Evolutionary conservation across 2,329 filamentous ascomycete species (phyloP).

Genomic region (Beauveria pseudobassiana): DNA sequence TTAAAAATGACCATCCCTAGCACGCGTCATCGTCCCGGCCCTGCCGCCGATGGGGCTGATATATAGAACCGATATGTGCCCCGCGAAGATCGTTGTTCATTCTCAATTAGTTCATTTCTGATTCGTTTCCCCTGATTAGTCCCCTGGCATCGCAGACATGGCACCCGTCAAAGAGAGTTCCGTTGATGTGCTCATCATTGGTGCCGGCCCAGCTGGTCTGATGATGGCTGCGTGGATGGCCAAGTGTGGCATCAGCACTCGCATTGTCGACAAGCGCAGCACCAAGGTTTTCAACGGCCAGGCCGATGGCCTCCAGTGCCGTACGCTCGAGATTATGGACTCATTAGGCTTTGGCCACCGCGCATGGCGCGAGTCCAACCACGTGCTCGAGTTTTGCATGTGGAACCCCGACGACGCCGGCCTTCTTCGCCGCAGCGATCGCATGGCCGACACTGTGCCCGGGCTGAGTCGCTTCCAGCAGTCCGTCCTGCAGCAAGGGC

Average conservation of each 20-base stretch:
- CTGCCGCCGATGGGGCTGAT: background rate
- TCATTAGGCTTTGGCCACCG: slow-evolving; percentile 59
- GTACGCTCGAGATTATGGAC: slow-evolving; percentile 65
- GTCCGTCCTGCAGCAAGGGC: slow-evolving; percentile 62
- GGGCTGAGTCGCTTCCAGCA: slow-evolving; percentile 58
- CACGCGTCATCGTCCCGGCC: background rate
- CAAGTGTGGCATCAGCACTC: slow-evolving; percentile 13
- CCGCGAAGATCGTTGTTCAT: background rate
- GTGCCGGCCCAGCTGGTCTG: slow-evolving; percentile 39
- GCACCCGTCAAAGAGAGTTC: background rate
- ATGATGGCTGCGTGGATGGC: slow-evolving; percentile 35
- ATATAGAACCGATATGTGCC: background rate
- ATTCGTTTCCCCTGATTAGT: background rate
- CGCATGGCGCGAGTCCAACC: slow-evolving; percentile 58
- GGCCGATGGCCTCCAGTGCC: slow-evolving; percentile 47
- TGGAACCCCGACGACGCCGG: slow-evolving; percentile 58
- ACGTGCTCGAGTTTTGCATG: slow-evolving; percentile 52
- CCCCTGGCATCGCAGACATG: background rate
- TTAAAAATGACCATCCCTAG: background rate
- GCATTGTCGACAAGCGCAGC: slow-evolving; percentile 16
- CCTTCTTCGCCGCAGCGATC: slow-evolving; percentile 47
- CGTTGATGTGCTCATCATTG: slow-evolving; percentile 37
- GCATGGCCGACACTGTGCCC: slow-evolving; percentile 54
- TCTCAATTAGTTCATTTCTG: background rate
- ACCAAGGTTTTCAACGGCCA: slow-evolving; percentile 27